Percentiles rank a stretch among this genome's conserved stretches.
phyloP scores from a whole-genome alignment of 2,329 filamentous ascomycete species.

The Geosmithia flava region DNA sequence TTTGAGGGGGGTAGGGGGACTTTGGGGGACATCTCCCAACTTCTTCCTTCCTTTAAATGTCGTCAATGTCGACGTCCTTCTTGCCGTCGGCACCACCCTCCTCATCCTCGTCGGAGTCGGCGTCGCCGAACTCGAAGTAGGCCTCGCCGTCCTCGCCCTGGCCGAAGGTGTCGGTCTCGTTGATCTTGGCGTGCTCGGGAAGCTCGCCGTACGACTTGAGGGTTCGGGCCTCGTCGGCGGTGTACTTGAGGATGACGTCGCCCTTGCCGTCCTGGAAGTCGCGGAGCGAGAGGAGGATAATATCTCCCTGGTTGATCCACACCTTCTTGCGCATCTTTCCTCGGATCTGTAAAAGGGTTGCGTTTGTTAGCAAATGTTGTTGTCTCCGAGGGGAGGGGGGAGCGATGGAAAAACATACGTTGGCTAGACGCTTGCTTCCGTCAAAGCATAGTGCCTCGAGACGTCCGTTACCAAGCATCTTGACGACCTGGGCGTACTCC shows the following conservation, averaged over 20 bases:
- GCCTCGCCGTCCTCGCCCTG: slow-evolving; percentile 89
- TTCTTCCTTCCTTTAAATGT: slow-evolving; percentile 52
- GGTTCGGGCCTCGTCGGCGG: slow-evolving; percentile 84
- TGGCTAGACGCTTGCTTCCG: slow-evolving; percentile 40
- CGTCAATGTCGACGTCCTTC: slow-evolving; percentile 89
- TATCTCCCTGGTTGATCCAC: slow-evolving; percentile 98
- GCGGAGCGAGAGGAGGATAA: slow-evolving; percentile 76
- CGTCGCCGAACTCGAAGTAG: slow-evolving; percentile 98
- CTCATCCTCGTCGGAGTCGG: slow-evolving; percentile 51
- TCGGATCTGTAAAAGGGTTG: slow-evolving; percentile 30
- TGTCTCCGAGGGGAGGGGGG: not conserved
- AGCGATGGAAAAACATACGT: slow-evolving; percentile 15
- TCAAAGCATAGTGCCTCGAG: slow-evolving; percentile 93
- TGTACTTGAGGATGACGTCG: slow-evolving; percentile 96
- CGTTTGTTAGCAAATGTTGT: slow-evolving; percentile 11
- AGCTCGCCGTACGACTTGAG: slow-evolving; percentile 97
- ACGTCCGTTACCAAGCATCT: slow-evolving; percentile 94
- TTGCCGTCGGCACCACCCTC: slow-evolving; percentile 41
- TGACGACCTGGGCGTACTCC: slow-evolving; percentile 46
- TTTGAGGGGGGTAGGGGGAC: no score
- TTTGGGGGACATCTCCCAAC: no score
- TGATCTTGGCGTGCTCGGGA: slow-evolving; percentile 97
- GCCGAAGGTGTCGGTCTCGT: slow-evolving; percentile 93
- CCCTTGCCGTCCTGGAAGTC: slow-evolving; percentile 95
- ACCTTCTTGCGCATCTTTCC: slow-evolving; percentile 99